Evolutionary conservation across 2,329 filamentous ascomycete genomes (phyloP).

Genomic region (Colletotrichum sp.): DNA sequence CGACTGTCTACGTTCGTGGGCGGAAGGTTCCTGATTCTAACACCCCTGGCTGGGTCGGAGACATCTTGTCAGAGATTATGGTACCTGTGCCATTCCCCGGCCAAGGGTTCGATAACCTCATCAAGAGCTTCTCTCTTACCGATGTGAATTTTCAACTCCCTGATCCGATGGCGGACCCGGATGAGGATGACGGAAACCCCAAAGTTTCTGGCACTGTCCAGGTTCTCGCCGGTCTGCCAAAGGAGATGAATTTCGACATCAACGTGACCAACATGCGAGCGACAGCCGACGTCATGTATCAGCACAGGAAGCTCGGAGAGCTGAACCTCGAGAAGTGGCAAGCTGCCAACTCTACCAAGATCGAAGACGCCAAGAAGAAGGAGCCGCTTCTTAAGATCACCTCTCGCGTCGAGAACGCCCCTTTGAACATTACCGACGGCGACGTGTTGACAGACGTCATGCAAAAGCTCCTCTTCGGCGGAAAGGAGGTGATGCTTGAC

Average conservation of each 20-base stretch:
- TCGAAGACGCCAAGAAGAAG: conserved; percentile 61
- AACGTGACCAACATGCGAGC: conserved; percentile 80
- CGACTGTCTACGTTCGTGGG: conserved; percentile 83
- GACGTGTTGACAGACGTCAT: conserved; percentile 82
- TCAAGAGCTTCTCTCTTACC: conserved; percentile 86
- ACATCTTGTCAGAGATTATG: conserved; percentile 81
- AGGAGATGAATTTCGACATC: conserved; percentile 86
- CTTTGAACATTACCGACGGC: conserved; percentile 81
- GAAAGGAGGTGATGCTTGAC: conserved; percentile 70
- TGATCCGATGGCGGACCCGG: conserved; percentile 78
- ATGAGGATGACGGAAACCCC: conserved; percentile 73
- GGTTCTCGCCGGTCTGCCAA: conserved; percentile 78
- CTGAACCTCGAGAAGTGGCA: conserved; percentile 86
- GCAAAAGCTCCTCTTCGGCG: conserved; percentile 80
- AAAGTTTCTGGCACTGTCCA: conserved; percentile 83
- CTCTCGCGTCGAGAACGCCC: conserved; percentile 78
- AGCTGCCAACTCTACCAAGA: conserved; percentile 77
- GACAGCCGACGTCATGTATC: conserved; percentile 80
- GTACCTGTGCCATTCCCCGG: conserved; percentile 87
- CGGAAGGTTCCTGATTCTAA: conserved; percentile 68
- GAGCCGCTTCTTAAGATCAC: conserved; percentile 73
- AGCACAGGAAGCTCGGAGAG: conserved; percentile 77
- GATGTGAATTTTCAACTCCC: conserved; percentile 89
- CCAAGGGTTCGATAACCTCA: conserved; percentile 78
- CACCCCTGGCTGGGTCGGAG: conserved; percentile 82